These are phyloP conservation scores for Boletus sensibilis DNA, from an alignment of 768 basidiomycete species.

Conservation along the genomic window DNA sequence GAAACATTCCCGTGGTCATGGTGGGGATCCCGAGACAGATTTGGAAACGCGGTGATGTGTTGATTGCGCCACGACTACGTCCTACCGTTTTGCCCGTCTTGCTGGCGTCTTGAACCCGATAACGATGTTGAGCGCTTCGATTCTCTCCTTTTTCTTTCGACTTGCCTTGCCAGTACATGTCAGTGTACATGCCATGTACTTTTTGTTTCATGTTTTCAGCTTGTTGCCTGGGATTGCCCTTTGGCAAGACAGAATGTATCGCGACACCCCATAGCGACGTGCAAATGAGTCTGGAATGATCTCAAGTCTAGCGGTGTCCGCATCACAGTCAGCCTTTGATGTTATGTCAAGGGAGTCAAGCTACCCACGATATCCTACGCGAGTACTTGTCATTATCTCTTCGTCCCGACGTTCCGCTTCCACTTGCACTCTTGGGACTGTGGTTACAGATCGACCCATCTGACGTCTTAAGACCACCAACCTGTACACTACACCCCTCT, in stretches of 20 bases:
- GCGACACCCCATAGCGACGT: background rate
- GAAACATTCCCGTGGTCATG: constrained; percentile 2
- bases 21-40: background rate
- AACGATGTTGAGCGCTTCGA: background rate
- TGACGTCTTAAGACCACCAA: background rate
- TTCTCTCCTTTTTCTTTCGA: background rate
- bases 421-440: background rate
- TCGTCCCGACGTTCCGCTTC: background rate
- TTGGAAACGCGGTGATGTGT: constrained; percentile 2
- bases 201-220: constrained; percentile 18
- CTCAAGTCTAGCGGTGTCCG: background rate
- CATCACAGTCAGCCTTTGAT: background rate
- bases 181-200: constrained; percentile 1
- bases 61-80: background rate
- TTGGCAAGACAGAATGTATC: background rate
- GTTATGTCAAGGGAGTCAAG: background rate
- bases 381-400: background rate
- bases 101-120: background rate
- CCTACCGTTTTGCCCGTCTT: background rate
- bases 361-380: too few species aligned
- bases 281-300: background rate
- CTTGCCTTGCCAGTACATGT: background rate
- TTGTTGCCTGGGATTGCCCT: background rate
- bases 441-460: background rate
- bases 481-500: background rate